Evolutionary conservation across 75 land plant species (phyloP), one percentile per base, ranked within the genome.

Genomic region (Isoetes taiwanensis): DNA sequence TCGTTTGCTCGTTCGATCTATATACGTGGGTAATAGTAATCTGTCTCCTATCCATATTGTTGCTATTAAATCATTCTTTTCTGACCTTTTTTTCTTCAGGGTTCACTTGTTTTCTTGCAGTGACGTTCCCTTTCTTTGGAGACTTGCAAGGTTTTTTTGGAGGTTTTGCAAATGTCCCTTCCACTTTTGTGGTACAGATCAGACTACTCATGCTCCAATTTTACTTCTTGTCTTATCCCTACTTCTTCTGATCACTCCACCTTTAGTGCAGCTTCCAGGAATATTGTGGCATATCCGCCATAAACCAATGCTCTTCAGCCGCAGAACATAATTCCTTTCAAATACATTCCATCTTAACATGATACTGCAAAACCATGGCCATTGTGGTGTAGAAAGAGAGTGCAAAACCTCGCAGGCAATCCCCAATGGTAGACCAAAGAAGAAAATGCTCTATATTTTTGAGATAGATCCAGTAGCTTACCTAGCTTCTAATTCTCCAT

Each of bases 71-170:
- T n/a, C 25, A 46, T 46, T 9, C 9, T 9, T 37, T 37, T 37
- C 14, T n/a, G n/a, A n/a, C n/a, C n/a, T n/a, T 14, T 37, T 46
- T 46, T 5, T 19, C 25, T n/a, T 16, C 50, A 46, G 50, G 5
- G 4, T n/a, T 46, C 4, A 46, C 50, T 16, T 46, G 16, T 16
- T 6, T 46, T 16, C 16, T 46, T 5, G 50, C 50, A 6, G 50
- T 23, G 25, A n/a, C 50, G 6, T 46, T 46, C n/a, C 50, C 50
- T 8, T 46, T 46, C 50, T 46, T 46, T 46, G 50, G 50, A 3
- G 50, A 46, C n/a, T n/a, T 46, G 5, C 25, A 46, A 46, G 6
- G 21, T 8, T 46, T 46, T n/a, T 8, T 46, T 46, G 50, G 50
- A 46, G 50, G 50, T 16, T 46, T 46, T 46, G 50, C 50, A 6